Evolutionary conservation across 306 rosid genomes (phyloP).

Genomic region (Lupinus albus): DNA sequence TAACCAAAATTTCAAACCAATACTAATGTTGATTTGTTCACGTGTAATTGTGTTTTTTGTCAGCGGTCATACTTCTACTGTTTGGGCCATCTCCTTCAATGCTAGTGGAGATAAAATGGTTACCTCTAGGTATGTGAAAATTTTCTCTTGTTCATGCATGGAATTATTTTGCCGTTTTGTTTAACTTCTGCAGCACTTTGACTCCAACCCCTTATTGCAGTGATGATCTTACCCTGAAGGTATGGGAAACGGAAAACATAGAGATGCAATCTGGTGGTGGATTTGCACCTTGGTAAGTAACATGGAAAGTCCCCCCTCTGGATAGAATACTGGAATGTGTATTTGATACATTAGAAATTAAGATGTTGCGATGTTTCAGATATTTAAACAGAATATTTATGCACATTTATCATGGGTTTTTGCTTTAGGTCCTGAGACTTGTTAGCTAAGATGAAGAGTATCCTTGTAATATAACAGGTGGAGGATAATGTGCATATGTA

Average conservation of each 20-base stretch:
- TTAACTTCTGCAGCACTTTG: conserved; percentile 32
- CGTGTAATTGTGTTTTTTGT: conserved; percentile 39
- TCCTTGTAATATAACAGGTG: conserved; percentile 3
- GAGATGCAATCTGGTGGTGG: conserved; percentile 63
- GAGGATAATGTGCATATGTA: not conserved
- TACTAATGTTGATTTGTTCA: conserved; percentile 6
- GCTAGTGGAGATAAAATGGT: conserved; percentile 86
- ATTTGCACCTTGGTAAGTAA: conserved; percentile 75
- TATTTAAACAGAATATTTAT: not conserved
- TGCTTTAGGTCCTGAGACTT: conserved; percentile 12
- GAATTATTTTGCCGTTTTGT: conserved; percentile 32
- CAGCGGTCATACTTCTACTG: conserved; percentile 92
- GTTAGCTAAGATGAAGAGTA: conserved; percentile 10
- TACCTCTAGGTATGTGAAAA: conserved; percentile 71
- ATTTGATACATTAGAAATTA: not conserved
- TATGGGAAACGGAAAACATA: conserved; percentile 73
- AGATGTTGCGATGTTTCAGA: not conserved
- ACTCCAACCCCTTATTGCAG: conserved; percentile 50
- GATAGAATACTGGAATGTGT: conserved; percentile 21
- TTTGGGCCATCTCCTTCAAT: conserved; percentile 90
- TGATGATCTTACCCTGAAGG: conserved; percentile 85
- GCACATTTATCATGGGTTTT: not conserved
- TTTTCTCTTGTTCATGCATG: conserved; percentile 19
- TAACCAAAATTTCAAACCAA: conserved; percentile 5
- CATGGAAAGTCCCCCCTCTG: not conserved